A percentile compares a stretch with the other conserved stretches of the same genome.
phyloP scores from a whole-genome alignment of 345 rosid genomes.

The Arabis alpina region DNA sequence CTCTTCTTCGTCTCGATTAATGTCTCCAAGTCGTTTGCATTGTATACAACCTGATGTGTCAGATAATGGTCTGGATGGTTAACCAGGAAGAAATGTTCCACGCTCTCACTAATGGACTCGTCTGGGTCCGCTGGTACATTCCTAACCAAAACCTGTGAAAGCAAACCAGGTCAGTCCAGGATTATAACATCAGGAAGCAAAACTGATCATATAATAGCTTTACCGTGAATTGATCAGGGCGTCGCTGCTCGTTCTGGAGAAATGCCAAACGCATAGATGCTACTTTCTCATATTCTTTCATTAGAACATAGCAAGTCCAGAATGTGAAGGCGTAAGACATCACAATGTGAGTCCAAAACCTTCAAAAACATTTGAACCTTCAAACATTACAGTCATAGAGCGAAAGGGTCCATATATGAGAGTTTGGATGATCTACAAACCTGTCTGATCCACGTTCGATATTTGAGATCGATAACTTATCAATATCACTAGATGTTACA shows the following conservation, averaged over 20 bases:
- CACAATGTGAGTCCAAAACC: constrained; percentile 86
- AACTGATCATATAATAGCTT: constrained; percentile 16
- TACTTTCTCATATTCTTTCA: constrained; percentile 78
- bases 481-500: constrained; percentile 84
- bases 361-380: constrained; percentile 38
- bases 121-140: constrained; percentile 85
- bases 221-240: constrained; percentile 95
- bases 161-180: not conserved
- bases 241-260: constrained; percentile 72
- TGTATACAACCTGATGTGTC: constrained; percentile 77
- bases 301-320: constrained; percentile 85
- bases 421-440: constrained; percentile 39
- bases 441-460: constrained; percentile 65
- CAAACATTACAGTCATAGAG: not conserved
- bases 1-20: constrained; percentile 75
- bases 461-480: constrained; percentile 90
- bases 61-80: constrained; percentile 86
- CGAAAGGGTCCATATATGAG: not conserved
- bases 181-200: not conserved
- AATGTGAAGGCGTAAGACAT: constrained; percentile 86
- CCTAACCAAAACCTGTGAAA: constrained; percentile 73
- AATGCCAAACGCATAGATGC: constrained; percentile 83
- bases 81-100: constrained; percentile 83
- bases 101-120: constrained; percentile 78
- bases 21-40: constrained; percentile 78